These are phyloP conservation scores for Cyberlindnera galapagoensis DNA, from an alignment of 805 yeast genomes.

Conservation along the genomic window DNA sequence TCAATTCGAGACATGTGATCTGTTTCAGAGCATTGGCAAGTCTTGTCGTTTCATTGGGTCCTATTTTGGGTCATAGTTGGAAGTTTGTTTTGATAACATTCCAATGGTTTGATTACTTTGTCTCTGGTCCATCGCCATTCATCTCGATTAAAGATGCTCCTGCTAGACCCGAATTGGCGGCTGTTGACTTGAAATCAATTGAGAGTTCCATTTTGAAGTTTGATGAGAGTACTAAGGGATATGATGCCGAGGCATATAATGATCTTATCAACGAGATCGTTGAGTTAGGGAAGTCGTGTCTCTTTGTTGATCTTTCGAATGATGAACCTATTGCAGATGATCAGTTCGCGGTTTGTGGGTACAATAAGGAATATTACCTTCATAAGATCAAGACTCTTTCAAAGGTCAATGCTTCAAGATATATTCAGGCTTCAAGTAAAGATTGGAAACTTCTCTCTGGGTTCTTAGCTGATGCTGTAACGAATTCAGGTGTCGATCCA, in stretches of 20 bases:
- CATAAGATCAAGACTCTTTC: constrained; percentile 47
- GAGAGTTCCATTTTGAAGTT: constrained; percentile 54
- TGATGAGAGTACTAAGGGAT: constrained; percentile 53
- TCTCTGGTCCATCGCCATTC: constrained; percentile 51
- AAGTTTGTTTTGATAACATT: constrained; percentile 49
- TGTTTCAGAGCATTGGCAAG: constrained; percentile 76
- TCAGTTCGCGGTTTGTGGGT: constrained; percentile 34
- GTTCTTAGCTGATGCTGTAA: constrained; percentile 39
- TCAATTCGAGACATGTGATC: constrained; percentile 63
- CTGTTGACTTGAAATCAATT: constrained; percentile 44
- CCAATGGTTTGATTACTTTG: constrained; percentile 71
- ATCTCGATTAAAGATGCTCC: constrained; percentile 34
- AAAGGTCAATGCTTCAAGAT: constrained; percentile 44
- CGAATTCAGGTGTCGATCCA: constrained; percentile 36
- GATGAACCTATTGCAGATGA: constrained; percentile 21
- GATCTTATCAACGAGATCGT: constrained; percentile 43
- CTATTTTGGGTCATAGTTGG: constrained; percentile 68
- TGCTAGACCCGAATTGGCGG: constrained; percentile 33
- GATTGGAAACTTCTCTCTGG: constrained; percentile 44
- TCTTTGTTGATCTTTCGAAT: constrained; percentile 9
- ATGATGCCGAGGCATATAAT: constrained; percentile 43
- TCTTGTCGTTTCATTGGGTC: constrained; percentile 76
- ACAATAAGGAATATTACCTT: constrained; percentile 50
- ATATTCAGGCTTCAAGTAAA: constrained; percentile 33
- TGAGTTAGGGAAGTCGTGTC: constrained; percentile 30